A percentile compares a stretch with the other conserved stretches of the same genome.
Evolutionary conservation across 495 filamentous ascomycete genomes (phyloP).

Genomic region (Amphirosellinia nigrospora): DNA sequence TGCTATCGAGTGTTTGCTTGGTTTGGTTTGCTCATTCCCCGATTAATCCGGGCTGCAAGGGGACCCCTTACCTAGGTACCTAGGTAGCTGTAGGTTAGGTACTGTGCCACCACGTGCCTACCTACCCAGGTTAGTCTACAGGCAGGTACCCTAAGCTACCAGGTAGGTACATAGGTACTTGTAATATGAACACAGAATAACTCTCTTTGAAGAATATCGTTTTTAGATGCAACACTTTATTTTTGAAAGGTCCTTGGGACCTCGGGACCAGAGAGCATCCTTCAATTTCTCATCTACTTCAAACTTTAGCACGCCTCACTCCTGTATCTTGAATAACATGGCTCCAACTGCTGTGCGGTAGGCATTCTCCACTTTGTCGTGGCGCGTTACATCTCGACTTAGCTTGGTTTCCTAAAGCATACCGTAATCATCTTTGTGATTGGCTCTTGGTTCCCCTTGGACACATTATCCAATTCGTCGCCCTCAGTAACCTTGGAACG

Average conservation of each 20-base stretch:
- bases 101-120: too few species aligned
- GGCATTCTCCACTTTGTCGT: neutral
- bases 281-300: too few species aligned
- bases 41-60: neutral
- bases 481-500: neutral
- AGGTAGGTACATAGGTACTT: too few species aligned
- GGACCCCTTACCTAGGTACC: neutral
- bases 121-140: too few species aligned
- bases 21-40: neutral
- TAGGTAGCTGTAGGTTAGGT: too few species aligned
- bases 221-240: too few species aligned
- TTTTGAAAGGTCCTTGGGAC: too few species aligned
- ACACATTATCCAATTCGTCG: neutral
- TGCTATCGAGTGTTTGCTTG: constrained; percentile 6
- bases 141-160: too few species aligned
- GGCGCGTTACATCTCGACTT: neutral
- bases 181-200: too few species aligned
- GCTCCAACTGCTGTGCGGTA: neutral
- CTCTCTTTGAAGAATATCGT: too few species aligned
- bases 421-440: neutral
- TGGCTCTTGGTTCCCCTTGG: neutral
- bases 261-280: too few species aligned
- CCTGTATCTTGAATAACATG: neutral
- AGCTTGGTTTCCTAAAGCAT: neutral
- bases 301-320: too few species aligned